Evolutionary conservation across 2,329 filamentous ascomycete species (phyloP), one percentile per base, ranked within the genome.

Genomic region (Arthroderma sp.): DNA sequence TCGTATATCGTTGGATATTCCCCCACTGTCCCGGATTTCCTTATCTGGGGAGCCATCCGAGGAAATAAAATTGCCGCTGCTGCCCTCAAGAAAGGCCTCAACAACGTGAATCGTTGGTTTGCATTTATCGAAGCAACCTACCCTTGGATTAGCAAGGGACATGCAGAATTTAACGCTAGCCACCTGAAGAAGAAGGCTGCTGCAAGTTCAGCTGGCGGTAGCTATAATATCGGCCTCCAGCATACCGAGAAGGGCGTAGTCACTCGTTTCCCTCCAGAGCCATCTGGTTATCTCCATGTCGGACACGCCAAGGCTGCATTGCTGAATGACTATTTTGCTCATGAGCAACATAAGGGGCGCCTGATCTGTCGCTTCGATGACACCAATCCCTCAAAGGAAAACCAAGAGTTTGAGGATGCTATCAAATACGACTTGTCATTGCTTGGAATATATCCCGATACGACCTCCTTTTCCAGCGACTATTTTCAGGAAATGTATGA

Each of bases 321-420:
- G 45, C 78, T 96, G 46, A 94, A 91, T 69, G 88, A 96, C 64
- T 96, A 94, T 73, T 96, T 96, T 56, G 89, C 87, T 38, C 87
- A 95, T 65, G 82, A 87, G 62, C 84, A 86, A 55, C 94, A 94
- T 72, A 81, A 89, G 49, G 91, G 91, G 57, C 93, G 83, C 57
- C 73, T 98, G 56, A 80, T 93, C 48, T 77, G 96, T 41, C 84
- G 91, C 48, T 91, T 98, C 59, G 91, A 98, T 61, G 91, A 98
- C 60, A 98, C 91, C 46, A 98, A 98, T 67, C 91, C 91, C 5
- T 81, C 83, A 48, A 96, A 96, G 65, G 91, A 98, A 73, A 95
- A 94, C 71, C 80, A 89, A 62, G 91, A 96, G 68, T 98, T 82
- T 63, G 82, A 96, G 62, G 87, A 96, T 66, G 77, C 87, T 4